These are phyloP conservation scores for Ganoderma leucocontextum DNA, from an alignment of 1,284 basidiomycete species.

Conservation along the genomic window DNA sequence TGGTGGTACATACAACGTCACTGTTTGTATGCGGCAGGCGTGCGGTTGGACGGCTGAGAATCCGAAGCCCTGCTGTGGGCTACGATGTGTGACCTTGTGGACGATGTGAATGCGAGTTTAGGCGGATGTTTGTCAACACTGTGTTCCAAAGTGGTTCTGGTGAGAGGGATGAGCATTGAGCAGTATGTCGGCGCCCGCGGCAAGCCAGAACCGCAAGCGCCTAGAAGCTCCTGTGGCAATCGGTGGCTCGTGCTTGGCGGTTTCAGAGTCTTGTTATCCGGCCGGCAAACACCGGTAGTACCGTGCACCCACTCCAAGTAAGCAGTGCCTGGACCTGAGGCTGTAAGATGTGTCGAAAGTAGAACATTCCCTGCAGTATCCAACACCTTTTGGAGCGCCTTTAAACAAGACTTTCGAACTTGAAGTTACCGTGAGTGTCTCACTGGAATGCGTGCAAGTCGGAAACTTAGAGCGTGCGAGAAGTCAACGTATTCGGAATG, in stretches of 20 bases:
- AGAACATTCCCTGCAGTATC: neutral
- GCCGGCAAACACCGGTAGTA: neutral
- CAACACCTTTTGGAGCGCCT: neutral
- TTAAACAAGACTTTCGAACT: neutral
- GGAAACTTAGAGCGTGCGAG: too few species aligned
- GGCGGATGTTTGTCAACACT: neutral
- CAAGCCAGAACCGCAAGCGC: neutral
- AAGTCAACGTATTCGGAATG: too few species aligned
- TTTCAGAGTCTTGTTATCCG: neutral
- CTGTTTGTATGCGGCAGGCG: neutral
- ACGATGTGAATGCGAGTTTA: neutral
- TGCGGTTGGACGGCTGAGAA: neutral
- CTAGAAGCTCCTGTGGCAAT: neutral
- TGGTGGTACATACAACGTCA: neutral
- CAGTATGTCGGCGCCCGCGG: neutral
- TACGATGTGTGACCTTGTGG: neutral
- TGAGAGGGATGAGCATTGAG: neutral
- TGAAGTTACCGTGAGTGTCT: too few species aligned
- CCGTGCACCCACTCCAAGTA: neutral
- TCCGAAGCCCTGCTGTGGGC: neutral
- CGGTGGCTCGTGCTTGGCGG: constrained; percentile 1
- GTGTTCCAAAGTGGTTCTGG: neutral
- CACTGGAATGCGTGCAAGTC: too few species aligned
- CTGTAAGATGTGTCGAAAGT: neutral
- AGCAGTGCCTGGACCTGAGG: neutral